Conservation (phyloP, 2,329 filamentous ascomycete species). For the Aspergillus cejpii region DNA sequence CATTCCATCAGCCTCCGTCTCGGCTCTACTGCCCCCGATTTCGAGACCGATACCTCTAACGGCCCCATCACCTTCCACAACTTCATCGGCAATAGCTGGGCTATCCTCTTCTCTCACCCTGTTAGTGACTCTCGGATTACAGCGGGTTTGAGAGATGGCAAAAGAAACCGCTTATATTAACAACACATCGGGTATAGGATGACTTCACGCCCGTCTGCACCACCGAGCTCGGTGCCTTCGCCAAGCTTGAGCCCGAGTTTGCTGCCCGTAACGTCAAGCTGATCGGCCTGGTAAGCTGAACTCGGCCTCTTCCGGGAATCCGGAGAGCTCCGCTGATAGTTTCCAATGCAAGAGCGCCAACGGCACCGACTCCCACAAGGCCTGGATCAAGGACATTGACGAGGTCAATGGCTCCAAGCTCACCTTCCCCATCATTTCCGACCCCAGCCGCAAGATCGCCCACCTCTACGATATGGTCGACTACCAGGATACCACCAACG, state of each 20-base stretch:
- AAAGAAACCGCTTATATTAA: neutral
- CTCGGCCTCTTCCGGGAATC: neutral
- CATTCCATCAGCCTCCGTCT: conserved; percentile 50
- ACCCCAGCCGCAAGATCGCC: conserved; percentile 71
- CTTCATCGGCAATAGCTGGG: conserved; percentile 64
- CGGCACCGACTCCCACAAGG: conserved; percentile 71
- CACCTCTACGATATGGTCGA: conserved; percentile 79
- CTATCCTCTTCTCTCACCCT: conserved; percentile 65
- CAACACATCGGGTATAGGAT: conserved; percentile 25
- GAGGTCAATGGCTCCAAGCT: conserved; percentile 68
- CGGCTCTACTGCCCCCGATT: conserved; percentile 61
- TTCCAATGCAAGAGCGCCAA: conserved; percentile 63
- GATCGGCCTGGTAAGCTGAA: conserved; percentile 61
- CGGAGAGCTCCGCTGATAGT: conserved; percentile 1
- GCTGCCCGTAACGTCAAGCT: conserved; percentile 81
- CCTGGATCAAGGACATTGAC: conserved; percentile 86
- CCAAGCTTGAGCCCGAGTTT: conserved; percentile 86
- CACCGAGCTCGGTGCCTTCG: conserved; percentile 89
- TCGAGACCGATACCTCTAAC: conserved; percentile 60
- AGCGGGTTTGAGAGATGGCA: neutral
- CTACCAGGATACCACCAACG: conserved; percentile 75
- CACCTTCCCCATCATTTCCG: conserved; percentile 73
- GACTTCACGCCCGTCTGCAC: conserved; percentile 97
- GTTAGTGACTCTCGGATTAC: conserved; percentile 26
- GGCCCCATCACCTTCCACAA: conserved; percentile 65